Evolutionary conservation across 1,284 basidiomycete genomes (phyloP).

Genomic region (Cystobasidium sp.): DNA sequence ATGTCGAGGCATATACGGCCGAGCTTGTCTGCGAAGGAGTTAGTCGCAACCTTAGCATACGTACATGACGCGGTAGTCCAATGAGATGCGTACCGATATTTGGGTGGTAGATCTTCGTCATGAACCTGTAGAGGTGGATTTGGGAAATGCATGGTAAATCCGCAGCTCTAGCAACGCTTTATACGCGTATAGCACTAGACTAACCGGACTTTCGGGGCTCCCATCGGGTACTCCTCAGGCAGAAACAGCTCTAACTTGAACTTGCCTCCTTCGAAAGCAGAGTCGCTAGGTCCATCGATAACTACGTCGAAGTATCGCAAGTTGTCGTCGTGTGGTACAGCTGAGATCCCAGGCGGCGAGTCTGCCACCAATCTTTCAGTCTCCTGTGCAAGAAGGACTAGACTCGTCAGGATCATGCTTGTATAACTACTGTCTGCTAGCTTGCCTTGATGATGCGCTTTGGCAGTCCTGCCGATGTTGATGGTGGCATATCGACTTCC

Average conservation of each 20-base stretch:
- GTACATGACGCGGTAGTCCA: background rate
- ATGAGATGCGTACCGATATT: constrained; percentile 82
- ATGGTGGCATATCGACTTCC: constrained; percentile 8
- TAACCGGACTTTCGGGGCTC: constrained; percentile 88
- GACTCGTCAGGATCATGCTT: background rate
- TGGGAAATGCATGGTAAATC: background rate
- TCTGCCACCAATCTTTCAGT: constrained; percentile 94
- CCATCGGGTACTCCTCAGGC: constrained; percentile 99
- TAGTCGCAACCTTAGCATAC: background rate
- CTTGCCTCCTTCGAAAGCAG: constrained; percentile 89
- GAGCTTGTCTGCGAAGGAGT: constrained; percentile 75
- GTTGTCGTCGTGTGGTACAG: constrained; percentile 94
- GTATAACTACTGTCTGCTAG: background rate
- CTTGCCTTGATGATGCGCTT: constrained; percentile 44
- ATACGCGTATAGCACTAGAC: background rate
- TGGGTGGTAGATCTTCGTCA: constrained; percentile 99
- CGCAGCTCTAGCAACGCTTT: too few relatives aligned
- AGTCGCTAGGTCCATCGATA: constrained; percentile 89
- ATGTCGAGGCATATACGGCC: constrained; percentile 98
- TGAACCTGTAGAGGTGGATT: constrained; percentile 63
- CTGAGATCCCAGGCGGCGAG: constrained; percentile 93
- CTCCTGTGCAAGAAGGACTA: constrained; percentile 66
- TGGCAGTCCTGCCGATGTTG: constrained; percentile 33
- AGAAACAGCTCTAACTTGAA: constrained; percentile 97
- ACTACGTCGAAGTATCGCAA: constrained; percentile 97